Percentiles rank a stretch among this genome's conserved stretches.
Evolutionary conservation across 345 rosid genomes (phyloP).

Genomic region (Garcia nutans): DNA sequence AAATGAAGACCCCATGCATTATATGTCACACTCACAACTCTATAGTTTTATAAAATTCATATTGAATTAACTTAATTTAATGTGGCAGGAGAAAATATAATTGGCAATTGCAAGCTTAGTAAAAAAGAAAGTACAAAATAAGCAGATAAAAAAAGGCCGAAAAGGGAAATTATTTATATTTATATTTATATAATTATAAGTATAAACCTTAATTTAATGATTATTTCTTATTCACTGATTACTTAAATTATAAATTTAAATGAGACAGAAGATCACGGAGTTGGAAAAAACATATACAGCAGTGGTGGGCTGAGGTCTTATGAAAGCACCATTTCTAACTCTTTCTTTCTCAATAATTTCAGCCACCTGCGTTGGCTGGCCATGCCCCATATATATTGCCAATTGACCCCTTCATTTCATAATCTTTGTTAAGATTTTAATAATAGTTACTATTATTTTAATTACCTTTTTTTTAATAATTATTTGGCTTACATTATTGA

Average conservation of each 20-base stretch:
- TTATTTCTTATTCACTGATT: constrained; percentile 21
- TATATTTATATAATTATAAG: too few relatives aligned
- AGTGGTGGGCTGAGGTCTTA: constrained; percentile 18
- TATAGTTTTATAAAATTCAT: not conserved
- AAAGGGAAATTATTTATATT: not conserved
- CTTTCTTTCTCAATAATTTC: constrained; percentile 49
- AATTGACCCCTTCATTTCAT: constrained; percentile 16
- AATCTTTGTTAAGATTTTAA: not conserved
- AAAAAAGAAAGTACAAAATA: not conserved
- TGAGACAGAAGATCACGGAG: constrained; percentile 25
- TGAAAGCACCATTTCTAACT: constrained; percentile 45
- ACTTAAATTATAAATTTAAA: constrained; percentile 12
- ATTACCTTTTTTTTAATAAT: not conserved
- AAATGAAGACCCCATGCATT: not conserved
- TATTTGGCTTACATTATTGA: constrained; percentile 3
- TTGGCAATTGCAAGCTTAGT: not conserved
- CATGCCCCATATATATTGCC: constrained; percentile 2
- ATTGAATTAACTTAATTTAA: not conserved
- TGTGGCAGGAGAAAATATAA: constrained; percentile 16
- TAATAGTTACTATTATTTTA: not conserved
- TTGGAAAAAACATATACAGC: constrained; percentile 3
- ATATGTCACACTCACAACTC: not conserved
- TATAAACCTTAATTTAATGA: constrained; percentile 1
- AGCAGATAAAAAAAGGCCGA: constrained; percentile 6
- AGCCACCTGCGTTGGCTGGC: constrained; percentile 26